These are phyloP conservation scores for Tetrapisispora taiwanensis DNA, from an alignment of 805 yeast species.

Conservation along the genomic window DNA sequence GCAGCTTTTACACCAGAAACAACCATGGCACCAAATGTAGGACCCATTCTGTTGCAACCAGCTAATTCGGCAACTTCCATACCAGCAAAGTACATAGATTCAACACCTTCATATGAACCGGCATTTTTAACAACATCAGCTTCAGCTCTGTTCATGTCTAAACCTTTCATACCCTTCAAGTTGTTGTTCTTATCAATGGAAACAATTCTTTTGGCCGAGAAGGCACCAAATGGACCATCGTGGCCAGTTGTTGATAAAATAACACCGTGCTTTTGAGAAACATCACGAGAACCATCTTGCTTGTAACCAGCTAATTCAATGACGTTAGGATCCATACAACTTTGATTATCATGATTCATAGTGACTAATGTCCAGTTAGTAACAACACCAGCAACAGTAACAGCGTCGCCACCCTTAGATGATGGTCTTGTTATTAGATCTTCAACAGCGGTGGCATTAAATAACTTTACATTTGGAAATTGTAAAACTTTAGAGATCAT, in stretches of 20 bases:
- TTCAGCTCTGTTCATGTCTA: constrained; percentile 71
- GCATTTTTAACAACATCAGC: constrained; percentile 64
- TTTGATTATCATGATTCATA: constrained; percentile 64
- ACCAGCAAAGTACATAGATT: constrained; percentile 38
- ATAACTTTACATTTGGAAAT: constrained; percentile 65
- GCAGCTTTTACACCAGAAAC: constrained; percentile 74
- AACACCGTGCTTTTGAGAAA: constrained; percentile 33
- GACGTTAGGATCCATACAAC: constrained; percentile 78
- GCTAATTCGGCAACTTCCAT: constrained; percentile 74
- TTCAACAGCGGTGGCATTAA: constrained; percentile 74
- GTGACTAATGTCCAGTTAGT: constrained; percentile 77
- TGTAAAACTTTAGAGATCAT: constrained; percentile 56
- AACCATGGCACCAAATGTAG: constrained; percentile 76
- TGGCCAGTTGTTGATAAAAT: constrained; percentile 70
- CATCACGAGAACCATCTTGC: constrained; percentile 27
- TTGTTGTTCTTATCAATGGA: constrained; percentile 37
- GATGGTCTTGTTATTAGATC: constrained; percentile 66
- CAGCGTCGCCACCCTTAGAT: constrained; percentile 38
- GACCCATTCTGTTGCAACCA: constrained; percentile 76
- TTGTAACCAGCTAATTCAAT: constrained; percentile 41
- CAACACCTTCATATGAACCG: constrained; percentile 31
- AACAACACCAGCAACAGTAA: constrained; percentile 68
- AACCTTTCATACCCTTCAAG: constrained; percentile 64
- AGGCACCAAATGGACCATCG: constrained; percentile 79
- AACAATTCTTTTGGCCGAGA: constrained; percentile 60